A percentile compares a stretch with the other conserved stretches of the same genome.
Evolutionary conservation across 2,329 filamentous ascomycete genomes (phyloP).

Genomic region (Fusarium illudens): DNA sequence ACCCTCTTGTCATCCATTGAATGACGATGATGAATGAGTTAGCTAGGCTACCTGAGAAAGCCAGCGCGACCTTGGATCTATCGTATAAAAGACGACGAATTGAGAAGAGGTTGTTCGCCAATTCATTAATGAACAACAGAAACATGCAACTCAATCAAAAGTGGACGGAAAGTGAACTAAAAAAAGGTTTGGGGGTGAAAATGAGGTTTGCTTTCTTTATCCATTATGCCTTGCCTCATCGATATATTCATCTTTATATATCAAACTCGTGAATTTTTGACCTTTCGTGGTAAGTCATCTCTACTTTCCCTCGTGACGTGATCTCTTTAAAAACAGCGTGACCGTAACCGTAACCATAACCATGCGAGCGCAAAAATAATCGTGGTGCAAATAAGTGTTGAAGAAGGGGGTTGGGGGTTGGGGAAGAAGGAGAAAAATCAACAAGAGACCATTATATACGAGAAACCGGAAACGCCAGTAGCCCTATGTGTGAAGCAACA

Average conservation of each 20-base stretch:
- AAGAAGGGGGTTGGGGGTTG: neutral
- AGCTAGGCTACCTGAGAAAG: conserved; percentile 21
- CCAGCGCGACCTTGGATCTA: conserved; percentile 1
- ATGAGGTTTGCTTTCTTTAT: conserved; percentile 16
- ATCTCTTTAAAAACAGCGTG: conserved; percentile 31
- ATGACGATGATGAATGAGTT: conserved; percentile 26
- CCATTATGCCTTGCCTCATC: conserved; percentile 25
- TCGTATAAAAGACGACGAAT: conserved; percentile 14
- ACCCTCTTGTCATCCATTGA: conserved; percentile 12
- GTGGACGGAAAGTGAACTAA: neutral
- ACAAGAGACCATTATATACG: conserved; percentile 30
- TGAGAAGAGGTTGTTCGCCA: neutral
- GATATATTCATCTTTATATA: conserved; percentile 34
- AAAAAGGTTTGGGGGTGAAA: conserved; percentile 11
- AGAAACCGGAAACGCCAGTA: conserved; percentile 39
- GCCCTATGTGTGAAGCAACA: conserved; percentile 32
- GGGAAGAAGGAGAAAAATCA: conserved; percentile 5
- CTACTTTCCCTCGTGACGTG: conserved; percentile 34
- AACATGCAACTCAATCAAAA: neutral
- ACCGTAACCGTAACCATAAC: conserved; percentile 8
- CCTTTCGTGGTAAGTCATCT: conserved; percentile 35
- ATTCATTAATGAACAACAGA: neutral
- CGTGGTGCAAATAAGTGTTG: conserved; percentile 6
- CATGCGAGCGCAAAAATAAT: conserved; percentile 22
- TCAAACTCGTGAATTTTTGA: conserved; percentile 36